Evolutionary conservation across 306 rosid species (phyloP), one percentile per base, ranked within the genome.

Genomic region (Medicago lupulina): DNA sequence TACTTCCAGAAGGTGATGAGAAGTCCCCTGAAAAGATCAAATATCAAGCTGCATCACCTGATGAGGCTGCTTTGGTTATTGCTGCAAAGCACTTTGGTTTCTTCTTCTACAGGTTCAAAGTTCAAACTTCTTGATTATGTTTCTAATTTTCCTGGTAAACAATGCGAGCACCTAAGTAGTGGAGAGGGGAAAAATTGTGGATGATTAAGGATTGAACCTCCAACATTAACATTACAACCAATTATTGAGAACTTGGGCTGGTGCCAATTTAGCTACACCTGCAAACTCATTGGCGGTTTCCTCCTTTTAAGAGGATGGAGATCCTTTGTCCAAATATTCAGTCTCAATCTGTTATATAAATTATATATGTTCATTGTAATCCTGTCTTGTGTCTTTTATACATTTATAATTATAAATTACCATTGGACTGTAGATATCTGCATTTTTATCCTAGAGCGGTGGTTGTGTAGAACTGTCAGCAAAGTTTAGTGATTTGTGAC

Each of bases 31-130:
- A 93, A 79, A 90, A 87, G 87, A 88, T 90, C 64, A 87, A 75
- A 67, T 93, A 93, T 85, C 98, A 93, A 79, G 98, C 96, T 77
- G 96, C 98, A 67, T 93, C 98, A 79, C 98, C 98, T 11, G 98
- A 93, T 80, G 98, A 93, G 88, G 79, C 84, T 76, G 88, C 88
- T 71, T 72, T 85, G 86, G 88, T 85, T 67, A 75, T 85, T 82
- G 88, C 88, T 73, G 99, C 99, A 34, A 95, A 95, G 76, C 79
- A 95, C 92, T 92, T 95, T 57, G 97, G 98, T 77, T 95, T 95
- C 88, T 95, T 95, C 89, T 95, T 95, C 79, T 90, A 90, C 96
- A 92, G 98, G 98, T 95, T 84, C 67, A 74, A 66, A 58, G 89
- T 90, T 85, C 77, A 74, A 62, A 53, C 76, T 76, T 71, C 55